Conservation (phyloP, 768 basidiomycete species). For the Tulasnella calospora region DNA sequence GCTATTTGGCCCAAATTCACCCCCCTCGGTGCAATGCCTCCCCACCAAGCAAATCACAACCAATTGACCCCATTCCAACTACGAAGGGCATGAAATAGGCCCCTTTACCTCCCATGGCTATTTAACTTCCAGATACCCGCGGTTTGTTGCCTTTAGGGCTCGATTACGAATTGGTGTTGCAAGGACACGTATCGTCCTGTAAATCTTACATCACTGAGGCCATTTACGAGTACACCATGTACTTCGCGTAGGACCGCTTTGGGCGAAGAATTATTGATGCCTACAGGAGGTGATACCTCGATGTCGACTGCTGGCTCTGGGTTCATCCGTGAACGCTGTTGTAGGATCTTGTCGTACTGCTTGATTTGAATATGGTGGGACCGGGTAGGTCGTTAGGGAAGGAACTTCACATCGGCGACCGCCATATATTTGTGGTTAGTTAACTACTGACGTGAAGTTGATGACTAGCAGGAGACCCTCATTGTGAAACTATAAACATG, state of each 20-base stretch:
- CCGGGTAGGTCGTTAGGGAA: not conserved
- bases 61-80: too few species aligned
- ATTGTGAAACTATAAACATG: not conserved
- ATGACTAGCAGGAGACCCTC: not conserved
- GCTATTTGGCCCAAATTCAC: too few species aligned
- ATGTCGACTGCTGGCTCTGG: not conserved
- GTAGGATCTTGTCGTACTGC: not conserved
- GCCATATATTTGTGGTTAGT: not conserved
- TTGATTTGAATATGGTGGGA: not conserved
- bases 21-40: too few species aligned
- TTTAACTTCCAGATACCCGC: too few species aligned
- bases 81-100: too few species aligned
- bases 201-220: not conserved
- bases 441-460: not conserved
- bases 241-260: not conserved
- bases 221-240: not conserved
- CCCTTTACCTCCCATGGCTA: too few species aligned
- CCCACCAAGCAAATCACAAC: too few species aligned
- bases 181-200: too few species aligned
- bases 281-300: not conserved
- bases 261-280: not conserved
- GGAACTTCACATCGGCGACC: not conserved
- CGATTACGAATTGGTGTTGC: too few species aligned
- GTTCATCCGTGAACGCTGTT: not conserved
- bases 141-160: too few species aligned